A percentile compares a stretch with the other conserved stretches of the same genome.
phyloP scores from a whole-genome alignment of 306 rosid genomes.

The Prunus mume region DNA sequence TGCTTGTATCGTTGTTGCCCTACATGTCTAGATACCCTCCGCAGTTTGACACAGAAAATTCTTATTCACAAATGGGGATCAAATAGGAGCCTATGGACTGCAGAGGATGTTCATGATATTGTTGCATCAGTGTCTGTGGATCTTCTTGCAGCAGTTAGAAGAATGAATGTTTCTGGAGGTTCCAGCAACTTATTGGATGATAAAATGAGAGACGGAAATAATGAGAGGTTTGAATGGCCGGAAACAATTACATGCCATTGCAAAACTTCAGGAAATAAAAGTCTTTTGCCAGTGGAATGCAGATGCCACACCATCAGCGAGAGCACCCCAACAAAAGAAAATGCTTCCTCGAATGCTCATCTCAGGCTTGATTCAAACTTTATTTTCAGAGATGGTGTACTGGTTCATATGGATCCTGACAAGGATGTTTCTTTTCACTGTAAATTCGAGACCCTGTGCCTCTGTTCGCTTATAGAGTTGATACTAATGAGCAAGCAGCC shows the following conservation, averaged over 20 bases:
- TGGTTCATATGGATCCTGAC: conserved; percentile 52
- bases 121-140: conserved; percentile 68
- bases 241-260: conserved; percentile 36
- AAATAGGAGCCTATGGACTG: conserved; percentile 40
- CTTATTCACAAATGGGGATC: conserved; percentile 38
- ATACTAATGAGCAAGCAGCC: conserved; percentile 51
- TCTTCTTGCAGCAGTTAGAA: conserved; percentile 64
- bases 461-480: conserved; percentile 72
- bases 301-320: conserved; percentile 48
- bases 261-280: conserved; percentile 22
- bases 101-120: conserved; percentile 72
- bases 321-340: conserved; percentile 24
- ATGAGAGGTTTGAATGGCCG: conserved; percentile 22
- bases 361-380: conserved; percentile 45
- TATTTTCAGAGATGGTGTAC: conserved; percentile 81
- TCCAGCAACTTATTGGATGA: conserved; percentile 17
- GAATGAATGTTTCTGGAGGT: conserved; percentile 35
- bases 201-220: conserved; percentile 21
- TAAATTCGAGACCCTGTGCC: conserved; percentile 82
- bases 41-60: conserved; percentile 36
- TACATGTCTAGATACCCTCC: conserved; percentile 51
- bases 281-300: conserved; percentile 52
- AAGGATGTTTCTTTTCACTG: conserved; percentile 66
- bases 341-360: conserved; percentile 11
- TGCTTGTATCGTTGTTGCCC: conserved; percentile 78